A percentile compares a stretch with the other conserved stretches of the same genome.
Conservation (phyloP, 2,329 filamentous ascomycete species). For the Chaetomium sp. region DNA sequence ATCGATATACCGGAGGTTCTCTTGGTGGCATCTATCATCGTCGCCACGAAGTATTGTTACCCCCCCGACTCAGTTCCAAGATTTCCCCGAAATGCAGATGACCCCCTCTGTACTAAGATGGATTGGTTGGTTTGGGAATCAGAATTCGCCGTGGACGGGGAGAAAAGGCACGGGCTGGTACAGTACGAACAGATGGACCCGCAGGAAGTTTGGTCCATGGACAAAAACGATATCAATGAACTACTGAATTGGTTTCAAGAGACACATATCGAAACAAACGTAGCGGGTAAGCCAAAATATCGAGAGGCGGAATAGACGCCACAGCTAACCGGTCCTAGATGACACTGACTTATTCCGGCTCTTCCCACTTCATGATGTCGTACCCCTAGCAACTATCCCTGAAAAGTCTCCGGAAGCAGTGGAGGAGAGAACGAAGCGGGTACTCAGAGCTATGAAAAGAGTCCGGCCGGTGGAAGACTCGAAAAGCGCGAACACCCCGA, state of each 20-base stretch:
- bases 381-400: conserved; percentile 3
- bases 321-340: conserved; percentile 12
- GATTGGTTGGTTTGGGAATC: conserved; percentile 68
- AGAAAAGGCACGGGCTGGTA: conserved; percentile 19
- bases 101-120: conserved; percentile 54
- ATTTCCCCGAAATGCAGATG: conserved; percentile 42
- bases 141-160: conserved; percentile 34
- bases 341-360: conserved; percentile 20
- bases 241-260: conserved; percentile 76
- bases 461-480: conserved; percentile 15
- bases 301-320: background rate
- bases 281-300: conserved; percentile 1
- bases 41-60: conserved; percentile 73
- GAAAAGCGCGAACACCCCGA: background rate
- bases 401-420: conserved; percentile 24
- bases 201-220: conserved; percentile 40
- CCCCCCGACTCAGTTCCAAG: conserved; percentile 59
- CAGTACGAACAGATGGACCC: conserved; percentile 25
- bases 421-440: conserved; percentile 19
- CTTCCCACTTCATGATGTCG: conserved; percentile 18
- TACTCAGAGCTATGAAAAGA: conserved; percentile 24
- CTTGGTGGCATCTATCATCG: conserved; percentile 62
- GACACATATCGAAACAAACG: conserved; percentile 43
- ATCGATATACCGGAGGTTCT: conserved; percentile 68
- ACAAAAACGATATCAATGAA: conserved; percentile 56